These are phyloP conservation scores for Lentinula novae-zelandiae DNA, from an alignment of 1,284 basidiomycete genomes.

Conservation along the genomic window DNA sequence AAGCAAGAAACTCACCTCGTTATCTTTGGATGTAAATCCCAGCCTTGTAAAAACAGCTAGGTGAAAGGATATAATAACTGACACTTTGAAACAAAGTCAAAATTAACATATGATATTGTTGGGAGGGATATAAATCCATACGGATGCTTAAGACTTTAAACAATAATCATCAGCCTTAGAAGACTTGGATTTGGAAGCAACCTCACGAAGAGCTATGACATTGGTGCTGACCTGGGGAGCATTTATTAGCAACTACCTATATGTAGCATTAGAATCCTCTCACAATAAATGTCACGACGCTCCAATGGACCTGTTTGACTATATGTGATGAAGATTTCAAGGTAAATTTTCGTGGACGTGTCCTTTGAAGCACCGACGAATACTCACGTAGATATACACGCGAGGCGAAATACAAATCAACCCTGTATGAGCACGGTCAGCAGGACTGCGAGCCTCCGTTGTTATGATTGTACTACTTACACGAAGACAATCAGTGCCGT, in stretches of 20 bases:
- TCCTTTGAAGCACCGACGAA: not conserved
- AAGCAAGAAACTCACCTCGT: not conserved
- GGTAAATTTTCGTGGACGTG: not conserved
- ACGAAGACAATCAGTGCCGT: constrained; percentile 7
- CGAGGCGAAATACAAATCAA: constrained; percentile 9
- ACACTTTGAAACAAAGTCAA: not conserved
- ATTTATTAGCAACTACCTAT: not conserved
- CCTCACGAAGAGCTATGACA: not conserved
- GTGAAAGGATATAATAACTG: not conserved
- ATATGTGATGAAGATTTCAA: not conserved
- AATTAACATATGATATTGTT: not conserved
- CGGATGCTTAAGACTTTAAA: not conserved
- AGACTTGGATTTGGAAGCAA: not conserved
- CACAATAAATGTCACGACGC: constrained; percentile 4
- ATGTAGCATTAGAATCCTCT: not conserved
- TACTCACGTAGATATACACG: constrained; percentile 8
- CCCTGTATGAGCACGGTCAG: not conserved
- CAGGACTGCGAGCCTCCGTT: not conserved
- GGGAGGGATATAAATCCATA: not conserved
- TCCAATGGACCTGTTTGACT: constrained; percentile 8
- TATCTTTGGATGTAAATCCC: not conserved
- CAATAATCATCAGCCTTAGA: not conserved
- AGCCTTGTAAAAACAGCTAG: not conserved
- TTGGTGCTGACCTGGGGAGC: not conserved
- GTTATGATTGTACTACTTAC: not conserved